These are phyloP conservation scores for Sideroxylon spinosum DNA, from an alignment of 179 eudicot genomes.

Conservation along the genomic window DNA sequence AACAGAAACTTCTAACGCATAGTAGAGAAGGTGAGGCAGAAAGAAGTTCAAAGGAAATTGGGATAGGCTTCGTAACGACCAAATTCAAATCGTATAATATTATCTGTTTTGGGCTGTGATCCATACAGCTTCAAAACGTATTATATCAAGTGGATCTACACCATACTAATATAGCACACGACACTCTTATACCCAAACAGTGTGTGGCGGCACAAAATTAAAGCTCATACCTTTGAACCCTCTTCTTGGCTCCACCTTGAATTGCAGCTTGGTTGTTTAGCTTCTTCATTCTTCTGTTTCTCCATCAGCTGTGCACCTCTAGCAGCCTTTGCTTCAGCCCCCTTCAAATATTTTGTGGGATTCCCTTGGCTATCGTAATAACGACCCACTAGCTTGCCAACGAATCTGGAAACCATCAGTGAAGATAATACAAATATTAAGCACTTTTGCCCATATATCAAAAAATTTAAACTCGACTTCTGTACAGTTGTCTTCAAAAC, in stretches of 20 bases:
- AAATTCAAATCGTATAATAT: too few relatives aligned
- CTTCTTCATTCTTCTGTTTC: slow-evolving; percentile 77
- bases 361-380: slow-evolving; percentile 67
- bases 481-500: background rate
- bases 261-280: slow-evolving; percentile 65
- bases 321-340: slow-evolving; percentile 91
- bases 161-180: too few relatives aligned
- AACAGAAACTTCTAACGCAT: background rate
- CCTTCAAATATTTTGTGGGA: slow-evolving; percentile 80
- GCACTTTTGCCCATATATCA: background rate
- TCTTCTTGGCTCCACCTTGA: slow-evolving; percentile 92
- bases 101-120: too few relatives aligned
- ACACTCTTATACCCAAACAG: too few relatives aligned
- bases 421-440: slow-evolving; percentile 11
- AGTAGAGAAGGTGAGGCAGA: background rate
- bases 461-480: background rate
- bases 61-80: too few relatives aligned
- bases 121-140: too few relatives aligned
- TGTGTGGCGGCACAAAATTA: background rate
- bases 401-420: slow-evolving; percentile 40
- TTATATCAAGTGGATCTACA: too few relatives aligned
- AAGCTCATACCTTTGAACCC: slow-evolving; percentile 72
- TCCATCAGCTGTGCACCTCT: slow-evolving; percentile 89
- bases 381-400: slow-evolving; percentile 76
- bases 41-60: too few relatives aligned